Evolutionary conservation across 352 stramenopile species (phyloP), one percentile per base, ranked within the genome.

Genomic region (Blastocystis hominis): DNA sequence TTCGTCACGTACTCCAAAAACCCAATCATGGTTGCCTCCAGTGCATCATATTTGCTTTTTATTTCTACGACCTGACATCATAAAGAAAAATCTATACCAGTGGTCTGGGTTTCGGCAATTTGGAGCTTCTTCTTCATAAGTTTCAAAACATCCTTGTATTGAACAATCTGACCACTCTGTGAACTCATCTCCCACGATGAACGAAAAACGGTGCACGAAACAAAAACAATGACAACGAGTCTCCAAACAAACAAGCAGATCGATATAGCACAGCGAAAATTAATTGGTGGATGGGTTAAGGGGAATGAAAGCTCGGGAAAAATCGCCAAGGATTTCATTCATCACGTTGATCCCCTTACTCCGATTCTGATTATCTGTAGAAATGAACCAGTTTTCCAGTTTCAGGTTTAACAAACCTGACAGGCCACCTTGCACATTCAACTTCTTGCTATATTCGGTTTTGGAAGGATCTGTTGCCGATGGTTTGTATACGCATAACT

Each of bases 361-460:
- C 9, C 76, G 46, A 44, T 86, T 86, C 63, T 56, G 40, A 20
- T 59, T 63, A 44, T 86, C 76, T 6, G 55, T 46, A 77, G 44
- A 36, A 24, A 86, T 54, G 68, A 63, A 86, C 76, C 76, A 86
- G 20, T 86, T 76, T n/a, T 86, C 76, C 50, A 86, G 46, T 4
- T 46, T 36, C 17, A 38, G 40, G 53, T 86, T 76, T 9, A 86
- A 30, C 10, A 72, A 70, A 63, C 76, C 63, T 4, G 50, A 50
- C 76, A 86, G 36, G 42, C 70, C 62, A 38, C 70, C 70, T 38
- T 86, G 76, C 3, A 76, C 76, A 75, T 13, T 54, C 40, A 86
- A 75, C 42, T 50, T 86, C 53, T 76, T 76, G 3, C 30, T 17
- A 34, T 86, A 76, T 44, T 72, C 63, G 3, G 59, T 76, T 47